Evolutionary conservation across 805 yeast genomes (phyloP).

Genomic region (Candida adriatica): DNA sequence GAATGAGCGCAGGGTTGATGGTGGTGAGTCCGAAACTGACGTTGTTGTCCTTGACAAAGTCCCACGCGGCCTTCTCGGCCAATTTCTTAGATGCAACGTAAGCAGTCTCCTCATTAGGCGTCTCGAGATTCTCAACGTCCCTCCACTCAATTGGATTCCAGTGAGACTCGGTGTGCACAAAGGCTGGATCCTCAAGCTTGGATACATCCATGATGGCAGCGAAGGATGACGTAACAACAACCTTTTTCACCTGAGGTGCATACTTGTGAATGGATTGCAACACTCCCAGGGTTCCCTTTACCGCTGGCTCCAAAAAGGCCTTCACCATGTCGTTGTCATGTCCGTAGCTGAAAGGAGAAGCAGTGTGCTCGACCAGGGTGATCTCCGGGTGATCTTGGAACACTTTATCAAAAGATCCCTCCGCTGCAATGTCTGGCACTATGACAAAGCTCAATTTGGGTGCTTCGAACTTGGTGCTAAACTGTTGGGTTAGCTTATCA

Average conservation of each 20-base stretch:
- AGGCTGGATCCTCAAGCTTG: slow-evolving; percentile 8
- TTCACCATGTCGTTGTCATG: slow-evolving; percentile 33
- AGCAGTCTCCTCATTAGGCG: slow-evolving; percentile 29
- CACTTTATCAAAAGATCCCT: slow-evolving; percentile 37
- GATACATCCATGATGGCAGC: slow-evolving; percentile 38
- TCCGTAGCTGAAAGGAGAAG: slow-evolving; percentile 41
- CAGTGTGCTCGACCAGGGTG: slow-evolving; percentile 48
- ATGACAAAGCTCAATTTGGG: slow-evolving; percentile 15
- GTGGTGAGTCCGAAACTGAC: slow-evolving; percentile 34
- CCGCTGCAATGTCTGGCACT: slow-evolving; percentile 37
- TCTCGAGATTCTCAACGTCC: slow-evolving; percentile 25
- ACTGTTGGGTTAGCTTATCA: slow-evolving; percentile 16
- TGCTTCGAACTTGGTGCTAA: slow-evolving; percentile 2
- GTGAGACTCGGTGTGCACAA: slow-evolving; percentile 26
- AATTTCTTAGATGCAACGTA: slow-evolving; percentile 53
- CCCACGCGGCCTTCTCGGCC: slow-evolving; percentile 60
- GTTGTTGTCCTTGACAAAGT: slow-evolving; percentile 29
- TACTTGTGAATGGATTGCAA: slow-evolving; percentile 28
- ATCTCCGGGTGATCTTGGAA: slow-evolving; percentile 36
- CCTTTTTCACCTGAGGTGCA: slow-evolving; percentile 33
- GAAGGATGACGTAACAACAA: slow-evolving; percentile 51
- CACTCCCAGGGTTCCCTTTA: slow-evolving; percentile 45
- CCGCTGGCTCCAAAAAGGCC: slow-evolving; percentile 51
- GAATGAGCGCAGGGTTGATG: slow-evolving; percentile 46
- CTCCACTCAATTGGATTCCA: slow-evolving; percentile 47